Evolutionary conservation across 345 rosid species (phyloP), one percentile per base, ranked within the genome.

Genomic region (Aquilaria yunnanensis): DNA sequence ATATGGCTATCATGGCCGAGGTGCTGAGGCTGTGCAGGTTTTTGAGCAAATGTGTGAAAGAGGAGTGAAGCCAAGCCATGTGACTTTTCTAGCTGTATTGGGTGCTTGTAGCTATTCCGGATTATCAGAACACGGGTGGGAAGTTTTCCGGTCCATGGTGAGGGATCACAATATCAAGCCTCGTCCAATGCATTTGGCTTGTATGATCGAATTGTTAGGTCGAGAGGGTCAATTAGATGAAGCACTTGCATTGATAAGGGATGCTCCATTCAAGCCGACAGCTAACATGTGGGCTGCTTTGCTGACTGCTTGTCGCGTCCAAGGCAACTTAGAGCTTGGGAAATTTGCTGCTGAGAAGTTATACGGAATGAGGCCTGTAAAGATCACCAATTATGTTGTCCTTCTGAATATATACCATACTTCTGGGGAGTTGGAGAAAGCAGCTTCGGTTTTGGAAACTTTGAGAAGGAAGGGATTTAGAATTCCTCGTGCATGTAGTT

Each of bases 241-340:
- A 78, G 98, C 95, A 59, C 78, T 86, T 70, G 85, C 90, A 67
- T 76, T 89, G 62, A 78, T 92, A 48, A 70, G 79, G 71, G 63
- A 67, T 57, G 82, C 93, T 43, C 86, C 91, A 30, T 77, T 89
- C 67, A 70, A 78, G 74, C 85, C 92, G 10, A 89, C 92, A 0
- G 79, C 67, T 48, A 92, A 89, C 52, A 92, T 92, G 96, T 89
- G 98, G 98, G 95, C 89, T 67, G 96, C 98, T 14, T 75, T 89
- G 60, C 69, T 92, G 60, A 89, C 93, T 23, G 98, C 93, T 11
- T 82, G 93, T 74, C 85, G 98, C 60, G 78, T 81, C 51, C 78
- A 84, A 14, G 83, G 71, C 56, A 81, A 92, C 72, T 66, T 89
- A 0, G 89, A 87, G 77, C 96, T 92, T 0, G 98, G 98, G 57